These are phyloP conservation scores for Pouteria campechiana DNA, from an alignment of 179 eudicot genomes.

Conservation along the genomic window DNA sequence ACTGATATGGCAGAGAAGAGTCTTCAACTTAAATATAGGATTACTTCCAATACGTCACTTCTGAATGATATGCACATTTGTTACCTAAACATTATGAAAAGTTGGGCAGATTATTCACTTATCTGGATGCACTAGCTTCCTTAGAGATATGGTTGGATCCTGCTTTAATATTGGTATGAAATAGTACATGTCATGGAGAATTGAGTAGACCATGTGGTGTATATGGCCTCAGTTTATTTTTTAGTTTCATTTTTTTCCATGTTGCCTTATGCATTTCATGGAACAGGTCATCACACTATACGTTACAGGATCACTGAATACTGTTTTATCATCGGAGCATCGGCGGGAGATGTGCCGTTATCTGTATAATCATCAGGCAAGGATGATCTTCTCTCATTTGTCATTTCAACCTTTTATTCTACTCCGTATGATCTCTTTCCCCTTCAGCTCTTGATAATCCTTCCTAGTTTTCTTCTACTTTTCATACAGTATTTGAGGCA, in stretches of 20 bases:
- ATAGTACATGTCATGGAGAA: too few species aligned
- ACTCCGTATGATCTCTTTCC: background rate
- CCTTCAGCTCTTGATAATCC: background rate
- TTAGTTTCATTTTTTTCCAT: background rate
- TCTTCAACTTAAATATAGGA: background rate
- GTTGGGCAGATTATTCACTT: background rate
- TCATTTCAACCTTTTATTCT: background rate
- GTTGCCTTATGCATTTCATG: constrained; percentile 8
- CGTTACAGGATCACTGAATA: constrained; percentile 64
- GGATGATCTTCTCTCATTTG: background rate
- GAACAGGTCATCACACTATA: constrained; percentile 61
- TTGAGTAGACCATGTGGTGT: background rate
- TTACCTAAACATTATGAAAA: background rate
- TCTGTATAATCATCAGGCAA: constrained; percentile 84
- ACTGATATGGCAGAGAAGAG: background rate
- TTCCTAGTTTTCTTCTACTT: background rate
- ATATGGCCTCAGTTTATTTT: background rate
- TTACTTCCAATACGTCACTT: background rate
- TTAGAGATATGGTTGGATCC: too few species aligned
- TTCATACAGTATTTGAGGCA: background rate
- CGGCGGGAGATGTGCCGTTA: constrained; percentile 74
- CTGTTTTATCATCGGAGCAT: constrained; percentile 63
- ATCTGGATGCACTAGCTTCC: too few species aligned
- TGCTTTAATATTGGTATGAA: too few species aligned
- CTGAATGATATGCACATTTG: background rate